Percentiles rank a stretch among this genome's conserved stretches.
Conservation (phyloP, 768 basidiomycete genomes). For the Coprinopsis sp. region DNA sequence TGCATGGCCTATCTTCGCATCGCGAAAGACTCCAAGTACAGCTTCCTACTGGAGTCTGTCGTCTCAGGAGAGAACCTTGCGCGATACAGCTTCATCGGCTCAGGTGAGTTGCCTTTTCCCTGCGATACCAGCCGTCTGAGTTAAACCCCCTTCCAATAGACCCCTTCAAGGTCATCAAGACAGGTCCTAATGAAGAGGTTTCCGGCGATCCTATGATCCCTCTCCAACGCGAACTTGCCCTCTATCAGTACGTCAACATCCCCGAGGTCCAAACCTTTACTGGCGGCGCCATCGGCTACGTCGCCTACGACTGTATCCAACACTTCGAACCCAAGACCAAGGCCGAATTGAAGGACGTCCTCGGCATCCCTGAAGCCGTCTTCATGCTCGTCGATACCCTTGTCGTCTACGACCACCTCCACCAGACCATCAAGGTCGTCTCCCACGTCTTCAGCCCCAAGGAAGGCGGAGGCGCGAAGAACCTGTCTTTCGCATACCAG, state of each 20-base stretch:
- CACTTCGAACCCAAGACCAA: conserved; percentile 95
- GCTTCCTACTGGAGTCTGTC: conserved; percentile 92
- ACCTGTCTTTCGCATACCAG: conserved; percentile 82
- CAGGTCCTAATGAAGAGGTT: conserved; percentile 78
- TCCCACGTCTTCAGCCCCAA: conserved; percentile 90
- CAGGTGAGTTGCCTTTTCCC: conserved; percentile 50
- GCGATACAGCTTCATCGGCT: conserved; percentile 94
- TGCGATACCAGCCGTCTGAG: neutral
- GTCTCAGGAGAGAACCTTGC: conserved; percentile 86
- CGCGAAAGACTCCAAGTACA: conserved; percentile 88
- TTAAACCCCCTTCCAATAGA: conserved; percentile 42
- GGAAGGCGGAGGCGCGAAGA: conserved; percentile 57
- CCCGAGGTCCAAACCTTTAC: conserved; percentile 93
- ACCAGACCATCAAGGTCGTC: conserved; percentile 90
- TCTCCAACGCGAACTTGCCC: conserved; percentile 79
- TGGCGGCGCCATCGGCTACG: conserved; percentile 96
- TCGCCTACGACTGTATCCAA: conserved; percentile 93
- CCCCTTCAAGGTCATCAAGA: conserved; percentile 87
- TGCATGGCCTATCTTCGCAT: conserved; percentile 94
- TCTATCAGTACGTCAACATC: conserved; percentile 87
- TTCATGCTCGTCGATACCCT: conserved; percentile 98
- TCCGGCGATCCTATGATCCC: conserved; percentile 83
- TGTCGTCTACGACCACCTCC: conserved; percentile 95
- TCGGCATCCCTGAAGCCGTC: conserved; percentile 89
- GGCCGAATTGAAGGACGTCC: conserved; percentile 64